phyloP scores from a whole-genome alignment of 352 stramenopile species.

The Globisporangium middletonii region DNA sequence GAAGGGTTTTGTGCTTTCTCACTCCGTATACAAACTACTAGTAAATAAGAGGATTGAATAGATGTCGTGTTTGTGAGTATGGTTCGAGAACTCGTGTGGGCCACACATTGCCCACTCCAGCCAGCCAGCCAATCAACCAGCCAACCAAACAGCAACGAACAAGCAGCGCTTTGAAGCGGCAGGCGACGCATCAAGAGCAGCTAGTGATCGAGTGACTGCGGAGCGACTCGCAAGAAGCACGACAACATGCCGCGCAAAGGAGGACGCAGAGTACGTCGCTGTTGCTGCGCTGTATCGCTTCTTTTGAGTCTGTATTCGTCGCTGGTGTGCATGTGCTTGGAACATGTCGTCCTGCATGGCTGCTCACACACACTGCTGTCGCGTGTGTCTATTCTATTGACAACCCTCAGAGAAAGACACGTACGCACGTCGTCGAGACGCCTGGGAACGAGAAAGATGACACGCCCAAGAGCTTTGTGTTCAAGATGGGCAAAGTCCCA shows the following conservation, averaged over 20 bases:
- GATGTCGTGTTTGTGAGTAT: too few species aligned
- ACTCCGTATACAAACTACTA: too few species aligned
- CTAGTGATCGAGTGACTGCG: constrained; percentile 1
- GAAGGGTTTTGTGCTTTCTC: background rate
- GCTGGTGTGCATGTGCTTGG: constrained; percentile 1
- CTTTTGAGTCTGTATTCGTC: background rate
- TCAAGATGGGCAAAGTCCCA: constrained; percentile 87
- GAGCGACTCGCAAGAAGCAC: background rate
- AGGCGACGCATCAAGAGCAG: too few species aligned
- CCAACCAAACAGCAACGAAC: too few species aligned
- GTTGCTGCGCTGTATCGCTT: background rate
- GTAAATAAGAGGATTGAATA: too few species aligned
- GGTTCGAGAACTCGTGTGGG: too few species aligned
- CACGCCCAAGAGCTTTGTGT: constrained; percentile 89
- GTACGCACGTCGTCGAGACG: constrained; percentile 67
- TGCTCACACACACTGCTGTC: background rate
- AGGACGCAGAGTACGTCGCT: constrained; percentile 72
- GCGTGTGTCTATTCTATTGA: background rate
- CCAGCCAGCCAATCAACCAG: too few species aligned
- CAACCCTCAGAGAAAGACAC: constrained; percentile 61
- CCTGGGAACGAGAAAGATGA: constrained; percentile 76
- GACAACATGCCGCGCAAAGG: constrained; percentile 73
- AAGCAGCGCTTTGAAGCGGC: too few species aligned
- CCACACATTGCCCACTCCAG: too few species aligned
- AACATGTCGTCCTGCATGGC: background rate